Evolutionary conservation across 768 basidiomycete genomes (phyloP).

Genomic region (Lentinula edodes): DNA sequence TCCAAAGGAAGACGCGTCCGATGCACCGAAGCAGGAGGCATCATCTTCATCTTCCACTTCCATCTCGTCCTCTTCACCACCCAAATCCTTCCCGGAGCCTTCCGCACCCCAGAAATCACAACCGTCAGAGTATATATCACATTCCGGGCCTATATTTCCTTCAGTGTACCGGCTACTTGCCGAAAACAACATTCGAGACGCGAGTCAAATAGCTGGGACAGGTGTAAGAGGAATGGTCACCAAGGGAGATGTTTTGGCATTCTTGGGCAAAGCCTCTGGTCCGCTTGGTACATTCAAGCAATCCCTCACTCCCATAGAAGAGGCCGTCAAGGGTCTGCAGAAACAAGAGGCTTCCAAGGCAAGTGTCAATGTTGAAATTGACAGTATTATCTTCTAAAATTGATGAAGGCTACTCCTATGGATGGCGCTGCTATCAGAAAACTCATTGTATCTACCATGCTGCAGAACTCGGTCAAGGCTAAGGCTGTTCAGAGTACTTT

Average conservation of each 20-base stretch:
- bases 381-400: neutral
- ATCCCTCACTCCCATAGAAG: slow-evolving; percentile 20
- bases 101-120: slow-evolving; percentile 25
- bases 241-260: slow-evolving; percentile 89
- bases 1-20: slow-evolving; percentile 39
- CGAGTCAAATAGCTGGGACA: slow-evolving; percentile 75
- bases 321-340: slow-evolving; percentile 13
- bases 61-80: slow-evolving; percentile 15
- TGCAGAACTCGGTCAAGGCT: slow-evolving; percentile 48
- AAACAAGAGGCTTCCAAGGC: slow-evolving; percentile 32
- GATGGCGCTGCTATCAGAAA: slow-evolving; percentile 63
- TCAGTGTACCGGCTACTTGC: slow-evolving; percentile 80
- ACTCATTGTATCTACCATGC: slow-evolving; percentile 57
- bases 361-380: slow-evolving; percentile 20
- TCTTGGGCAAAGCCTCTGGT: slow-evolving; percentile 75
- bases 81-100: slow-evolving; percentile 15
- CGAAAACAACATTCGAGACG: slow-evolving; percentile 54
- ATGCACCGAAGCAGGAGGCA: slow-evolving; percentile 22
- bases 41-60: slow-evolving; percentile 27
- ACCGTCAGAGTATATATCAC: slow-evolving; percentile 33
- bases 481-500: slow-evolving; percentile 38
- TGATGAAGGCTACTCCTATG: slow-evolving; percentile 31
- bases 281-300: slow-evolving; percentile 73
- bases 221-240: slow-evolving; percentile 92
- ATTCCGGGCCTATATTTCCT: slow-evolving; percentile 78